phyloP scores from a whole-genome alignment of 2,329 filamentous ascomycete species.

The Chrysoporthe puriensis region DNA sequence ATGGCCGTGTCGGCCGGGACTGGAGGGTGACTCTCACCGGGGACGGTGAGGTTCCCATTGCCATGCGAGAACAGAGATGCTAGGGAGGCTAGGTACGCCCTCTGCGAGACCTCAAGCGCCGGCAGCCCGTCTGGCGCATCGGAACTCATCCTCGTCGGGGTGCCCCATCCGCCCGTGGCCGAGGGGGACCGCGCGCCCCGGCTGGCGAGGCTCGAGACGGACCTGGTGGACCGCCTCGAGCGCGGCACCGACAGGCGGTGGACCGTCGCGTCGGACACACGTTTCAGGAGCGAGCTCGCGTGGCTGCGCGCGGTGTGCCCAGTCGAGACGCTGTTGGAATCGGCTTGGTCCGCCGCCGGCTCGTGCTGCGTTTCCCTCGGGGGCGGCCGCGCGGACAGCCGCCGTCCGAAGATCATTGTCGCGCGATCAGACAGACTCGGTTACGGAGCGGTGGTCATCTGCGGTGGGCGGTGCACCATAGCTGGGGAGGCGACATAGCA shows the following conservation, averaged over 20 bases:
- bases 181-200: background rate
- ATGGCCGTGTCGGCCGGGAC: slow-evolving; percentile 8
- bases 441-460: background rate
- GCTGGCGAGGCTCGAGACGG: background rate
- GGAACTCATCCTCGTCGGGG: background rate
- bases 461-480: background rate
- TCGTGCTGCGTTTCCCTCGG: background rate
- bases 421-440: background rate
- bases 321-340: background rate
- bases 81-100: slow-evolving; percentile 21
- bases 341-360: slow-evolving; percentile 8
- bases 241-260: slow-evolving; percentile 15
- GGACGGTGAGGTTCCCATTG: background rate
- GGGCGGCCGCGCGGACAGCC: background rate
- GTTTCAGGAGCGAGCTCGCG: slow-evolving; percentile 16
- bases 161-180: background rate
- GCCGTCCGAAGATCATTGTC: background rate
- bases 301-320: slow-evolving; percentile 3
- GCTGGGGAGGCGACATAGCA: background rate
- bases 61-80: slow-evolving; percentile 15
- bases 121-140: slow-evolving; percentile 10
- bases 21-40: background rate
- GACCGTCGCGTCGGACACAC: slow-evolving; percentile 7
- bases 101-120: slow-evolving; percentile 8
- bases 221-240: slow-evolving; percentile 13